Conservation (phyloP, 257 asterid species). For the Fraxinus excelsior region DNA sequence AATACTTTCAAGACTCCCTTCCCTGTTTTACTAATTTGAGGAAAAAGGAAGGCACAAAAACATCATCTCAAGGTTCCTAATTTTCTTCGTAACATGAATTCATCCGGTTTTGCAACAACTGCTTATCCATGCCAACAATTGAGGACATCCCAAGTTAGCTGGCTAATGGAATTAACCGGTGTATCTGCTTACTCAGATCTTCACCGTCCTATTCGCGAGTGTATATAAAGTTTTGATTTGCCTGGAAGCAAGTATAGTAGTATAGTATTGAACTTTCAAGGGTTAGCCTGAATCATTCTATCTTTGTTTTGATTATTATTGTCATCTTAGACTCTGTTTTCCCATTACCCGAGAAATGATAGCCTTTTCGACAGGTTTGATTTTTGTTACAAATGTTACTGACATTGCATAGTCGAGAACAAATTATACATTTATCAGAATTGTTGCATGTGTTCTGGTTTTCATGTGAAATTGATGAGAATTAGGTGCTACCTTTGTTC, state of each 20-base stretch:
- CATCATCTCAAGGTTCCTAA: background rate
- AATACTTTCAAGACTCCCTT: background rate
- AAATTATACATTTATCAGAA: background rate
- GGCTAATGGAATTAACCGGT: background rate
- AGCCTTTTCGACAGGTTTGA: background rate
- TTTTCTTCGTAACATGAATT: background rate
- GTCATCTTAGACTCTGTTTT: background rate
- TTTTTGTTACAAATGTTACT: background rate
- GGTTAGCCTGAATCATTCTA: background rate
- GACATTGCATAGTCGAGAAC: background rate
- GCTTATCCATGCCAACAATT: slow-evolving; percentile 1
- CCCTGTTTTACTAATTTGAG: background rate
- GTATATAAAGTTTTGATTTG: background rate
- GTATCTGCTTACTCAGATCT: background rate
- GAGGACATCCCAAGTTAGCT: background rate
- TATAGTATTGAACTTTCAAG: background rate
- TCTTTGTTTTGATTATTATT: background rate
- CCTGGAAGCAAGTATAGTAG: background rate
- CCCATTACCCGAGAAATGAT: background rate
- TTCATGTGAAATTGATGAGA: background rate
- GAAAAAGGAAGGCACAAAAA: background rate
- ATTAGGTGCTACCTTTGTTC: background rate
- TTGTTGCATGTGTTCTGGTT: background rate
- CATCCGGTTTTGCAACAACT: background rate
- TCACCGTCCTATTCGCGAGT: background rate